Evolutionary conservation across 768 basidiomycete genomes (phyloP).

Genomic region (Asterophora parasitica): DNA sequence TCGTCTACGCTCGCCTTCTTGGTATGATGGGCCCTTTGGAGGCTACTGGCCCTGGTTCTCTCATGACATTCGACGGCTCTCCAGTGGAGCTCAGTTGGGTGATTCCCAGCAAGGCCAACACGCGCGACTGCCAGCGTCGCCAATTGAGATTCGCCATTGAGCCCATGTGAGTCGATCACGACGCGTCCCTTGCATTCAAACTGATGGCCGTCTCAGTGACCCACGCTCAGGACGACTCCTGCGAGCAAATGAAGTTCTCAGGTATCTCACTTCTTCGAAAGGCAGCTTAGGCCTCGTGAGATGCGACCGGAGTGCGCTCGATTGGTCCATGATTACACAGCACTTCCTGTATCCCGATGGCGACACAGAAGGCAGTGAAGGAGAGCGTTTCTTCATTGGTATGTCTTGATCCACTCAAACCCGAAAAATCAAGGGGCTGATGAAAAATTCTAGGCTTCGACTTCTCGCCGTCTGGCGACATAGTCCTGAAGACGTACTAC

Average conservation of each 20-base stretch:
- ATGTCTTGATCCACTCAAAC: constrained; percentile 1
- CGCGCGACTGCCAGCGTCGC: constrained; percentile 14
- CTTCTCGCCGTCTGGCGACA: constrained; percentile 21
- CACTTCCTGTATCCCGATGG: constrained; percentile 23
- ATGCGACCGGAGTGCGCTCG: constrained; percentile 18
- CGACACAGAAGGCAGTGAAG: constrained; percentile 10
- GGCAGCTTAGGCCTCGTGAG: constrained; percentile 26
- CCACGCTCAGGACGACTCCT: constrained; percentile 22
- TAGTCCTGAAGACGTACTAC: constrained; percentile 28
- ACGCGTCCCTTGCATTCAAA: not conserved
- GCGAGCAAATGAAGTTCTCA: constrained; percentile 22
- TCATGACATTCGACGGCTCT: constrained; percentile 30
- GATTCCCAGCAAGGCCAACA: constrained; percentile 19
- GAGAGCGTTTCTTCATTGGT: constrained; percentile 28
- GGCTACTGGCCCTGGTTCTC: constrained; percentile 16
- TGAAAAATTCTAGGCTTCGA: constrained; percentile 22
- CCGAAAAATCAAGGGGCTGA: not conserved
- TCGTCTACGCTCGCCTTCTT: constrained; percentile 26
- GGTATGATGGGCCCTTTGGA: constrained; percentile 27
- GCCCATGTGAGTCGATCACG: constrained; percentile 22
- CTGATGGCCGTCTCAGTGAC: constrained; percentile 15
- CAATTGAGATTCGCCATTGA: constrained; percentile 30
- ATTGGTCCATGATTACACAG: constrained; percentile 26
- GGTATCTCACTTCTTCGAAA: constrained; percentile 22
- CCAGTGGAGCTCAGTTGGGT: constrained; percentile 31